Percentiles rank a stretch among this genome's conserved stretches.
phyloP scores from a whole-genome alignment of 768 basidiomycete species.

The Amanita phalloides region DNA sequence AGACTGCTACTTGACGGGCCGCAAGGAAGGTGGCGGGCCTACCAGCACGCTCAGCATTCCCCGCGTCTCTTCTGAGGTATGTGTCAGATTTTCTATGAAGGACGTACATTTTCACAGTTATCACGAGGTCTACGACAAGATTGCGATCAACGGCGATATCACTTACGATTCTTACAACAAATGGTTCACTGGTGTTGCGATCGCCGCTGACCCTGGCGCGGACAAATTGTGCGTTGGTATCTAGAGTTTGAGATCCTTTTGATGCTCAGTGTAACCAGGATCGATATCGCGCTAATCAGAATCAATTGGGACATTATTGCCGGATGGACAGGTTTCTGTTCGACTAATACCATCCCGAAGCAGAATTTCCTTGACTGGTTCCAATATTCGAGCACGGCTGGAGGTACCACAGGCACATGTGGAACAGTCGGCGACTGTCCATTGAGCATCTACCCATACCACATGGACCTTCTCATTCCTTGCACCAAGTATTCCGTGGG shows the following conservation, averaged over 20 bases:
- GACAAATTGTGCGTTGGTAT: constrained; percentile 1
- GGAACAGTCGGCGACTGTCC: constrained; percentile 4
- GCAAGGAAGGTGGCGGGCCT: background rate
- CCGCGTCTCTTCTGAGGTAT: constrained; percentile 8
- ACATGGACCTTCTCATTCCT: constrained; percentile 4
- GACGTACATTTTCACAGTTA: background rate
- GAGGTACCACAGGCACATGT: constrained; percentile 4
- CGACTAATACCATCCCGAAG: constrained; percentile 2
- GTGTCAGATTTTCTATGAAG: background rate
- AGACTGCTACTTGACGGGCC: constrained; percentile 3
- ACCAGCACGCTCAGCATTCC: constrained; percentile 1
- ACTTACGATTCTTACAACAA: constrained; percentile 3
- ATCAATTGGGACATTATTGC: constrained; percentile 7
- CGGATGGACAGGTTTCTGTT: constrained; percentile 9
- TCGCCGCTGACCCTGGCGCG: constrained; percentile 2
- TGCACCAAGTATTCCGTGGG: constrained; percentile 5
- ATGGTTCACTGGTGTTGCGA: constrained; percentile 4
- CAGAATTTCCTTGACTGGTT: constrained; percentile 10
- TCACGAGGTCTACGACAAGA: background rate
- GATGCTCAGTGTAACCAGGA: background rate
- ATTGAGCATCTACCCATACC: constrained; percentile 3
- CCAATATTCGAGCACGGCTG: constrained; percentile 7
- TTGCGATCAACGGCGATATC: background rate
- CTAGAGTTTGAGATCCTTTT: background rate
- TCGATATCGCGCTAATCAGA: constrained; percentile 5